These are phyloP conservation scores for Globisporangium perplexum DNA, from an alignment of 352 stramenopile genomes.

Conservation along the genomic window DNA sequence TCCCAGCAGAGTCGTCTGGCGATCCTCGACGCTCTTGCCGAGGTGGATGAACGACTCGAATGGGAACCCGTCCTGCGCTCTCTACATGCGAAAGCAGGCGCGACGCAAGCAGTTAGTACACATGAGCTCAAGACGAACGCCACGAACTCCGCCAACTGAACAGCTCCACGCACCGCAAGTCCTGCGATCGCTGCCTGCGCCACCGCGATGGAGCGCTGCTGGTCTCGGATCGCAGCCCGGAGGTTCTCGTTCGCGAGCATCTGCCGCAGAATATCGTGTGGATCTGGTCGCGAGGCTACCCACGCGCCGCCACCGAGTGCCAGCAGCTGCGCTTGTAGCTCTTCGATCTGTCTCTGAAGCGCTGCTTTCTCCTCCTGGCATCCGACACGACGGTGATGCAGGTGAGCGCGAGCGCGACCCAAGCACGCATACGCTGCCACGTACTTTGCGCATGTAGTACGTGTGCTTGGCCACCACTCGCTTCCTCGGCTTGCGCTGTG, in stretches of 20 bases:
- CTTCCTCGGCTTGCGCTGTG: neutral
- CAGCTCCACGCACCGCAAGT: neutral
- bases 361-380: slow-evolving; percentile 35
- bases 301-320: slow-evolving; percentile 16
- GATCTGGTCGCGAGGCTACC: slow-evolving; percentile 16
- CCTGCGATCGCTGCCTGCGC: neutral
- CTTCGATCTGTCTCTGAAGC: slow-evolving; percentile 25
- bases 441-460: neutral
- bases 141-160: neutral
- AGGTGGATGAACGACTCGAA: neutral
- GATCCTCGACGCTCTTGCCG: neutral
- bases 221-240: neutral
- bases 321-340: slow-evolving; percentile 22
- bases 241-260: neutral
- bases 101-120: neutral
- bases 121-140: neutral
- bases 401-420: too few relatives aligned
- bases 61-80: slow-evolving; percentile 5
- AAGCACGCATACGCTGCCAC: neutral
- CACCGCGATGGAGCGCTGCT: neutral
- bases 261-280: neutral
- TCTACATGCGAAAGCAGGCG: neutral
- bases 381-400: neutral
- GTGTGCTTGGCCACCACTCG: neutral
- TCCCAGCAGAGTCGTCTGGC: neutral